Base-by-base conservation (phyloP, 169 alveolate genomes). In the Plasmodium chabaudi region DNA sequence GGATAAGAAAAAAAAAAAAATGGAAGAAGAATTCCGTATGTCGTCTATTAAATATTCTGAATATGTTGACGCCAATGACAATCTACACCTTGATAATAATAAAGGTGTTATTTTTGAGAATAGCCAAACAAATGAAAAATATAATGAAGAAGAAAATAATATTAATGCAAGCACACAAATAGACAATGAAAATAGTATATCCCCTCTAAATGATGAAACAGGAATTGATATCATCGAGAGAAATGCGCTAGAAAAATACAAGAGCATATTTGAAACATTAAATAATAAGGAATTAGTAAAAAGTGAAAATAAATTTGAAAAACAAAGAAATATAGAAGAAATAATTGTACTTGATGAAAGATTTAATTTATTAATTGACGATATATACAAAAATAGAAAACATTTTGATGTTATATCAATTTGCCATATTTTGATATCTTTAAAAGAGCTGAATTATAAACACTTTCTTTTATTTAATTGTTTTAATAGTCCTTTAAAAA, bases 351-450 rank as follows among this genome's bases (percentile, higher is more conserved):
- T 70, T 42, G 90, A 82, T 82, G 90, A 82, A 59, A 25, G 90
- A 55, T 82, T 65, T 82, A 55, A 39, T 47, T 57, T 94, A 72
- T 87, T 94, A 46, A 68, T 94, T 61, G 94, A 89, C 23, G 96
- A 94, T 68, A 71, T 94, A 12, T 94, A 92, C 60, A 91, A 73
- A 67, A 92, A 94, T 73, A 59, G 94, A 64, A 89, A 74, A 63
- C 92, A 92, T 53, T 88, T 94, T 61, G 96, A 94, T 91, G 89
- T 89, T 56, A 89, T 70, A 74, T 92, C 95, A 21, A 92, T 92
- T 4, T 94, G 96, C 75, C 92, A 92, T 57, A 91, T 94, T 44
- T 88, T 94, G 56, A 92, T 92, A 47, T 87, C 96, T 42, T 92
- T 94, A 27, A 93, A 92, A 72, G 92, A 75, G 47, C 56, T 94